These are phyloP conservation scores for Diospyros lotus DNA, from an alignment of 148 eudicot genomes.

Conservation along the genomic window DNA sequence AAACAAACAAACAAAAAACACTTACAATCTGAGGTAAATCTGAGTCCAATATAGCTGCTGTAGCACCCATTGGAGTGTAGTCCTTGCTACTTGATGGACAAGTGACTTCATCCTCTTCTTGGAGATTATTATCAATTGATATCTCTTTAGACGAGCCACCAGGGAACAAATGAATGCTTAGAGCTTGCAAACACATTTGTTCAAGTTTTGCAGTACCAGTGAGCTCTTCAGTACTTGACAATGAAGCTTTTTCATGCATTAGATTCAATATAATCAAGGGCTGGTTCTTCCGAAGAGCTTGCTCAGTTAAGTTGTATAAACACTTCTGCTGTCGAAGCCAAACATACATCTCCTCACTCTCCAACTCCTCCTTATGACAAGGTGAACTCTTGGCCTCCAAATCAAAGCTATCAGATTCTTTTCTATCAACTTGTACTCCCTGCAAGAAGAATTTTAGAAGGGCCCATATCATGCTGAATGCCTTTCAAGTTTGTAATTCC, in stretches of 20 bases:
- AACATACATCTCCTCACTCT: constrained; percentile 44
- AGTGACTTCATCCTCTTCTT: constrained; percentile 46
- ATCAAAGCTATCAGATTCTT: constrained; percentile 26
- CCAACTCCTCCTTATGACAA: constrained; percentile 32
- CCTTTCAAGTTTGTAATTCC: background rate
- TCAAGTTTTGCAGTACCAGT: constrained; percentile 53
- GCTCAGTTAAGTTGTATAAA: constrained; percentile 65
- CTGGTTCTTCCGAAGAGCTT: constrained; percentile 71
- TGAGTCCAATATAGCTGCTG: constrained; percentile 38
- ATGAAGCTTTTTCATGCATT: constrained; percentile 56
- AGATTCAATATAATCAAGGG: constrained; percentile 69
- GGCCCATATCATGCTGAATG: constrained; percentile 3
- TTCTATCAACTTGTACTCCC: constrained; percentile 67
- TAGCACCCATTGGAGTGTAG: constrained; percentile 20
- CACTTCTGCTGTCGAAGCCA: constrained; percentile 56
- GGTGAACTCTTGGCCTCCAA: constrained; percentile 33
- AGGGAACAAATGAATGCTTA: constrained; percentile 55
- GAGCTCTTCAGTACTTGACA: constrained; percentile 41
- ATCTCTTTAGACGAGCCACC: constrained; percentile 42
- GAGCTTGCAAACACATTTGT: constrained; percentile 64
- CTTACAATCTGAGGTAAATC: constrained; percentile 75
- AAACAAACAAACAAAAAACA: background rate
- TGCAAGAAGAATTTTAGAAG: constrained; percentile 19
- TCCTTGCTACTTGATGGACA: constrained; percentile 40
- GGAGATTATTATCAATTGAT: constrained; percentile 31